Percentiles rank a stretch among this genome's conserved stretches.
These are phyloP conservation scores for Trichopus zeylanicus DNA, from an alignment of 116 monocot genomes.

Conservation along the genomic window DNA sequence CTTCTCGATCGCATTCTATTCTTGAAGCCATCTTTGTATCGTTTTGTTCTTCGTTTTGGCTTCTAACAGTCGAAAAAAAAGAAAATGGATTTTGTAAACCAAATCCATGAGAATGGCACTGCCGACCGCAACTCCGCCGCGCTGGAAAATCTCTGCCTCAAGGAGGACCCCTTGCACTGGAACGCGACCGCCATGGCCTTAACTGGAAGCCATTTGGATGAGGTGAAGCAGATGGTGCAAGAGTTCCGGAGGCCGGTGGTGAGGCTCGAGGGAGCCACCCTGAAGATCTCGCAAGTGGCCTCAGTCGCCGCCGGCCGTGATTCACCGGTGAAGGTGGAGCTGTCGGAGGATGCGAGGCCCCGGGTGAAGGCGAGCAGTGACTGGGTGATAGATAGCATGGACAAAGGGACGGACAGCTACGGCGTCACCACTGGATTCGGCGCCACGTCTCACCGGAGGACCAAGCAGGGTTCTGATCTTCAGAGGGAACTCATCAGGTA, in stretches of 20 bases:
- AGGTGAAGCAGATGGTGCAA: constrained; percentile 50
- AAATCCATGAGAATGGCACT: too few relatives aligned
- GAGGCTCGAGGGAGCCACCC: constrained; percentile 32
- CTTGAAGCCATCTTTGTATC: too few relatives aligned
- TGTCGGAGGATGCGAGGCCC: constrained; percentile 29
- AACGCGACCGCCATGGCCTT: constrained; percentile 19
- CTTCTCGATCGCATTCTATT: too few relatives aligned
- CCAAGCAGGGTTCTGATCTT: constrained; percentile 42
- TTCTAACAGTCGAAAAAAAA: too few relatives aligned
- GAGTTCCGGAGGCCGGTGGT: constrained; percentile 32
- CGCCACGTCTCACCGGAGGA: constrained; percentile 46
- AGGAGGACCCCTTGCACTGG: constrained; percentile 56
- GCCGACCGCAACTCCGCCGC: too few relatives aligned
- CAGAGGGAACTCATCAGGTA: constrained; percentile 53
- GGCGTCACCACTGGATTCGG: constrained; percentile 69
- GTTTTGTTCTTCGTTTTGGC: too few relatives aligned
- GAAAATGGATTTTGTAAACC: too few relatives aligned
- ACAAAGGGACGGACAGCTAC: constrained; percentile 50
- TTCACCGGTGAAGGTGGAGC: constrained; percentile 27
- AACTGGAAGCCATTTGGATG: constrained; percentile 50
- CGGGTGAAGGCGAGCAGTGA: constrained; percentile 57
- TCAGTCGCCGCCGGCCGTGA: constrained; percentile 22
- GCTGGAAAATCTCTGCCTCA: too few relatives aligned
- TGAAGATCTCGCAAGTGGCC: constrained; percentile 47
- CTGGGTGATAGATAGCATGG: constrained; percentile 57